These are phyloP conservation scores for Fusarium pseudoanthophilum DNA, from an alignment of 2,329 filamentous ascomycete genomes.

Conservation along the genomic window DNA sequence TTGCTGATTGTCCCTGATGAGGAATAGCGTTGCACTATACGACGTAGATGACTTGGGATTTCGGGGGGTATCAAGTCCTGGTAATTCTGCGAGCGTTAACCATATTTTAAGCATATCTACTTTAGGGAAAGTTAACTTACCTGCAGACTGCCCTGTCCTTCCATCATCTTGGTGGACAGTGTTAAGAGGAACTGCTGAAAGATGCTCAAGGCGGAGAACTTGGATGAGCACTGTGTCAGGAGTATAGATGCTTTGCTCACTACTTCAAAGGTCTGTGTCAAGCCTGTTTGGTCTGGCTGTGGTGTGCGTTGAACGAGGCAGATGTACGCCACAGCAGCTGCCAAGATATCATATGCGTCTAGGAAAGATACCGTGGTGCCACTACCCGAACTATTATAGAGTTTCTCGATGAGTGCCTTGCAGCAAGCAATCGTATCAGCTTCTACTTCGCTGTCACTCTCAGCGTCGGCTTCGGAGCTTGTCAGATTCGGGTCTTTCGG, in stretches of 20 bases:
- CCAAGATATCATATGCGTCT: constrained; percentile 21
- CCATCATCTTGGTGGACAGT: constrained; percentile 11
- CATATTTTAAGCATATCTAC: background rate
- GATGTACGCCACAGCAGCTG: constrained; percentile 7
- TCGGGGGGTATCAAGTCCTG: constrained; percentile 1
- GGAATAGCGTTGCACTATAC: background rate
- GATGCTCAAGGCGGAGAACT: background rate
- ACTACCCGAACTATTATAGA: background rate
- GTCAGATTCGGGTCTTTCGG: accelerated
- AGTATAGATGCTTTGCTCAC: constrained; percentile 24
- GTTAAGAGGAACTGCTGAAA: constrained; percentile 22
- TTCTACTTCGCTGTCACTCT: background rate
- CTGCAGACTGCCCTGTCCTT: background rate
- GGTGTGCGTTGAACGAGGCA: background rate
- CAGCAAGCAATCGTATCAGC: constrained; percentile 7
- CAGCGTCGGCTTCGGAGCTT: background rate
- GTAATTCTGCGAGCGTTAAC: background rate
- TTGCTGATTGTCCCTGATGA: background rate
- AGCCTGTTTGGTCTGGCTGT: background rate
- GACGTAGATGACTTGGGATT: constrained; percentile 10
- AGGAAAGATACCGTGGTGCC: constrained; percentile 3
- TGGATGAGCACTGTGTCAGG: constrained; percentile 14
- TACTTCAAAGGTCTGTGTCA: constrained; percentile 19
- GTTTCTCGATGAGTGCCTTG: constrained; percentile 4
- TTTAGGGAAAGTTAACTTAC: background rate